Conservation (phyloP, 2,329 filamentous ascomycete genomes). For the Fusarium sp. region DNA sequence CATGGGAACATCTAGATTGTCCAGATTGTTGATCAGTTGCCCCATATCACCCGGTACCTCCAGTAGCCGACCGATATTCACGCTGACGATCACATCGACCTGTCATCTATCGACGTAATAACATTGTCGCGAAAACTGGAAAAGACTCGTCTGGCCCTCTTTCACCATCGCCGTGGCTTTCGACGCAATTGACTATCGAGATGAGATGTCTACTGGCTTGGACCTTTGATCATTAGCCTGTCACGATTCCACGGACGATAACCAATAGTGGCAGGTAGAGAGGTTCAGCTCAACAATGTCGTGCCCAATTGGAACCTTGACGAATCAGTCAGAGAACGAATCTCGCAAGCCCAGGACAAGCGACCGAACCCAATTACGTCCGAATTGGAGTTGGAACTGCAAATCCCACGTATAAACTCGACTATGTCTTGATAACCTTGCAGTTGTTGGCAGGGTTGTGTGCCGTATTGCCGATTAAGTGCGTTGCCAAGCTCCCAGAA, state of each 20-base stretch:
- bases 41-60: not conserved
- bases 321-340: conserved; percentile 3
- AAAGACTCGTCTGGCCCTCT: not conserved
- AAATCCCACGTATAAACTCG: conserved; percentile 26
- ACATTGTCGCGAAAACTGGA: not conserved
- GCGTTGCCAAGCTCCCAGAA: conserved; percentile 33
- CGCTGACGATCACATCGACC: not conserved
- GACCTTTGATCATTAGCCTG: not conserved
- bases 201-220: not conserved
- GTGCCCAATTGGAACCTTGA: conserved; percentile 20
- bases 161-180: conserved; percentile 38
- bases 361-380: conserved; percentile 12
- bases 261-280: conserved; percentile 21
- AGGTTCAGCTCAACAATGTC: conserved; percentile 11
- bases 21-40: conserved; percentile 2
- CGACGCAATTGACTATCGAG: conserved; percentile 32
- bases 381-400: conserved; percentile 6
- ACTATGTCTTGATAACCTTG: not conserved
- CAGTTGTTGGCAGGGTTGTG: conserved; percentile 4
- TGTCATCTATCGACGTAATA: conserved; percentile 15
- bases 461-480: conserved; percentile 41
- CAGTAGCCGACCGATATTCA: not conserved
- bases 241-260: not conserved
- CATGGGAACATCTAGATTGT: conserved; percentile 10
- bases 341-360: conserved; percentile 4